Base-by-base conservation (phyloP, 2,329 filamentous ascomycete genomes). In the Pseudocercospora macadamiae region DNA sequence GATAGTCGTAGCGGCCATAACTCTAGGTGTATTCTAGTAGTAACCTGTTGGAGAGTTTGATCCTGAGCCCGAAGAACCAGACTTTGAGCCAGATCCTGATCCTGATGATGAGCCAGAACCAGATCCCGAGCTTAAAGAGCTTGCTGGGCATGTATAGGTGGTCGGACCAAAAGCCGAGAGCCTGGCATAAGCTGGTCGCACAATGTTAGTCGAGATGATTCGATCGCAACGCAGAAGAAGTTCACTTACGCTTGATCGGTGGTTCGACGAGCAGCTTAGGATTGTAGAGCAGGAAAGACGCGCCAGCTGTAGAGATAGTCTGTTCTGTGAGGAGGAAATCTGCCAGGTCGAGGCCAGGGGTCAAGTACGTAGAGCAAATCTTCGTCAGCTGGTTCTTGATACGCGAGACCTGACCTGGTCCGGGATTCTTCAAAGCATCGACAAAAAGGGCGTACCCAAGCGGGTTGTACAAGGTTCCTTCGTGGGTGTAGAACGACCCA, bases 401-500 rank as follows among this genome's bases (percentile, higher is more conserved):
- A 3, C 80, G 67, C 1, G 64, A 70, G 2, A 75, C 55, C 18
- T 73, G 59, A 0, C 76, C 81, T 0, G 79, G 79, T 1, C 82
- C 81, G 42, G 73, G 73, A 62, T 83, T 71, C 8, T 65, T 73
- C 57, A 85, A 71, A 14, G 80, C 82, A 68, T 83, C 81, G 8
- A 78, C 70, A 1, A 77, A 70, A 42, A 84, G 66, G 1, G 71
- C 73, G 57, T 74, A 79, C 0, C 74, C 73, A 21, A 84, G 69
- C 0, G 79, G 76, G 59, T 83, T 81, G 63, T 78, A 81, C 39
- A 85, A 71, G 30, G 80, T 72, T 2, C 77, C 77, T 58, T 83
- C 81, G 60, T 84, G 82, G 0, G 75, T 78, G 66, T 82, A 83
- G 47, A 82, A 70, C 0, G 70, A 67, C 2, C 79, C 80, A 0